Evolutionary conservation across 345 rosid genomes (phyloP), one percentile per base, ranked within the genome.

Genomic region (Anacardium occidentale): DNA sequence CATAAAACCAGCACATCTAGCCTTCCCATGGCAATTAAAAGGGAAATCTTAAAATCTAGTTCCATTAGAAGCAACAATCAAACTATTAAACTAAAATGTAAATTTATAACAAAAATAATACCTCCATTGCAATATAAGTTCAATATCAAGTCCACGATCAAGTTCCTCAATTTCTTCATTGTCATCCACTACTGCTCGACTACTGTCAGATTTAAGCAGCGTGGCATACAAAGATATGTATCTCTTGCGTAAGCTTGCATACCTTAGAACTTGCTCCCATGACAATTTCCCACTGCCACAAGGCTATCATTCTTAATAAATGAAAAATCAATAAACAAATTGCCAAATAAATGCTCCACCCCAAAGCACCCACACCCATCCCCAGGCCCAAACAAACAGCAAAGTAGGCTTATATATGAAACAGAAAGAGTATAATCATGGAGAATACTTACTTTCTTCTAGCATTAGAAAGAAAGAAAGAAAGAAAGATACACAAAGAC

Each of bases 61-160:
- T 37, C 42, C 42, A 5, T 37, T 37, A 37, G 42, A 37, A 37
- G 42, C 42, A 37, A 37, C 42, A 37, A 37, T 37, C 42, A 6
- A 37, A 37, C 7, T 37, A 37, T 37, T 37, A 37, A 37, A 45
- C 17, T 20, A 24, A 37, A 6, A 69, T 7, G 42, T 15, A 66
- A 25, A 66, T 48, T 62, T 21, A 53, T 12, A 59, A 45, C 68
- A 78, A 72, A 76, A 50, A 76, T 58, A 66, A 77, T 87, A 89
- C 99, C 99, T 92, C 99, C 98, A 95, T 62, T 92, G 99, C 75
- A 95, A 78, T 77, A 95, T 95, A 74, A 95, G 87, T 47, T 95
- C 98, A 25, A 90, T 86, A 76, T 91, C 90, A 75, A 95, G 98
- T 75, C 78, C 90, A 67, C 87, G 89, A 80, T 95, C 99, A 73